A percentile compares a stretch with the other conserved stretches of the same genome.
Evolutionary conservation across 805 yeast genomes (phyloP).

Genomic region (Schwanniomyces sp.): DNA sequence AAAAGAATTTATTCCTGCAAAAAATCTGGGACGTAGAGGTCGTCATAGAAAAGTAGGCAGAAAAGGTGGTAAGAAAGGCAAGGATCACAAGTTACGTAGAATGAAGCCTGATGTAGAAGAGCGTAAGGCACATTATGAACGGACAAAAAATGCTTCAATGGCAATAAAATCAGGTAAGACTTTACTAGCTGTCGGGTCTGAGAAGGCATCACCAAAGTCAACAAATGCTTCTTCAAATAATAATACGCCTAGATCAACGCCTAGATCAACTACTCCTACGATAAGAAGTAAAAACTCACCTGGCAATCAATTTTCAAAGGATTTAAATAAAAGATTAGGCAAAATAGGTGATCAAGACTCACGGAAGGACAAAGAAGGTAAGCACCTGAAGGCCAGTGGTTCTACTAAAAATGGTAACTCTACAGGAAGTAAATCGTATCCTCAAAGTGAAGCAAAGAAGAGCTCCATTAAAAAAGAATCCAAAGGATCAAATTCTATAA

Average conservation of each 20-base stretch:
- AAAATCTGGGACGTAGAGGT: conserved; percentile 23
- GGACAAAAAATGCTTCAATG: conserved; percentile 26
- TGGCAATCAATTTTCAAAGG: neutral
- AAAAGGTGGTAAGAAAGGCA: conserved; percentile 18
- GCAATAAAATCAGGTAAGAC: conserved; percentile 39
- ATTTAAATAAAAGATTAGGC: neutral
- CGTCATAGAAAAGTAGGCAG: conserved; percentile 34
- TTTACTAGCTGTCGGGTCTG: conserved; percentile 38
- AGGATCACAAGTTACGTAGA: conserved; percentile 15
- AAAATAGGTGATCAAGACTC: neutral
- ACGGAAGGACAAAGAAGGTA: neutral
- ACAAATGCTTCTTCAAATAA: conserved; percentile 4
- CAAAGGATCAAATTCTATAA: neutral
- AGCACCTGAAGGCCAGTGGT: neutral
- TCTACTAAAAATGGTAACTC: neutral
- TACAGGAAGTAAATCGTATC: neutral
- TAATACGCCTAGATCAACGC: conserved; percentile 4
- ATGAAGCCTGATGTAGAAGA: conserved; percentile 32
- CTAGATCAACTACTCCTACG: conserved; percentile 1
- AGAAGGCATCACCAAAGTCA: conserved; percentile 9
- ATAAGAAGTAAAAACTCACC: neutral
- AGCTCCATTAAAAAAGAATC: neutral
- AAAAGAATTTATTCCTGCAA: conserved; percentile 35
- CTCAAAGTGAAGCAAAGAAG: neutral
- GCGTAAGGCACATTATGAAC: conserved; percentile 37